Percentiles rank a stretch among this genome's conserved stretches.
phyloP scores from a whole-genome alignment of 305 asterid genomes.

The Rubia balearica region DNA sequence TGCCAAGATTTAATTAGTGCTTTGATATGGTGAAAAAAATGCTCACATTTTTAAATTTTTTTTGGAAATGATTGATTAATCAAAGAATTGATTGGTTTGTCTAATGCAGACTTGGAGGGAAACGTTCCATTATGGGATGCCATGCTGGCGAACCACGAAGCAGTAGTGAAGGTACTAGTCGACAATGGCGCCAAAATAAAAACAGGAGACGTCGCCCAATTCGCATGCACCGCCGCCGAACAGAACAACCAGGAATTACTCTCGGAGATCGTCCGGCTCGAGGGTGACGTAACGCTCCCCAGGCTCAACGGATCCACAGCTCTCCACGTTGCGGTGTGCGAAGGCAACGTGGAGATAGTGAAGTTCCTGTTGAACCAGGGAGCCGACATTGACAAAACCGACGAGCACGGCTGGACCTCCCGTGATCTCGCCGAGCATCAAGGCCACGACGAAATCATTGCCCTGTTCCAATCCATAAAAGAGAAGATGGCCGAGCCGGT shows the following conservation, averaged over 20 bases:
- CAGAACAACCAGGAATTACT: conserved; percentile 47
- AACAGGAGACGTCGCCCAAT: conserved; percentile 52
- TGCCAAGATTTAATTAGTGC: not conserved
- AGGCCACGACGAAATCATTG: conserved; percentile 74
- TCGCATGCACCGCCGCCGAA: conserved; percentile 63
- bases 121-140: conserved; percentile 91
- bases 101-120: conserved; percentile 67
- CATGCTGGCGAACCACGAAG: conserved; percentile 41
- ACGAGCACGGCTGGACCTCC: conserved; percentile 63
- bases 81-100: not conserved
- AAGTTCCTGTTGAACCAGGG: conserved; percentile 52
- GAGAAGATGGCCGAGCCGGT: conserved; percentile 19
- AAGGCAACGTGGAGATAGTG: conserved; percentile 62
- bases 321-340: conserved; percentile 71
- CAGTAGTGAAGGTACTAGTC: conserved; percentile 35
- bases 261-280: conserved; percentile 42
- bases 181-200: conserved; percentile 60
- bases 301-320: conserved; percentile 46
- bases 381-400: conserved; percentile 37
- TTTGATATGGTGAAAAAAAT: too few relatives aligned
- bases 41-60: too few relatives aligned
- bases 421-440: conserved; percentile 71
- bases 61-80: not conserved
- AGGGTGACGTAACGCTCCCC: conserved; percentile 53
- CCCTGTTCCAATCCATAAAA: conserved; percentile 37